phyloP scores from a whole-genome alignment of 768 basidiomycete genomes.

The Agaricus subrufescens region DNA sequence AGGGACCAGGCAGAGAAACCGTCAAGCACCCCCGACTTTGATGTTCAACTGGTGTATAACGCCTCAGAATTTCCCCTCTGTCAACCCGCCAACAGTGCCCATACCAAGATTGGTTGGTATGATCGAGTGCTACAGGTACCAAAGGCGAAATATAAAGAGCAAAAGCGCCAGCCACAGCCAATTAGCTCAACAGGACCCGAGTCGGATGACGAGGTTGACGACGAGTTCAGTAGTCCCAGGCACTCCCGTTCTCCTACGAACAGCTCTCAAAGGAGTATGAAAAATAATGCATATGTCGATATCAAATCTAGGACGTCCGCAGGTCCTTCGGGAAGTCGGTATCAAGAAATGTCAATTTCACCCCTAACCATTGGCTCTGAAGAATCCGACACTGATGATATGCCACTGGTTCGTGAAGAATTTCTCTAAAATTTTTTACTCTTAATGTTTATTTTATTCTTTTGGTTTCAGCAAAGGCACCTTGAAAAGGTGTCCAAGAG shows the following conservation, averaged over 20 bases:
- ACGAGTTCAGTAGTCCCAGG: background rate
- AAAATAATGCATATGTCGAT: slow-evolving; percentile 6
- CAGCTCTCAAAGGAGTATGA: background rate
- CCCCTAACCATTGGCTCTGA: background rate
- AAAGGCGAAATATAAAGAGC: background rate
- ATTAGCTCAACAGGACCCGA: background rate
- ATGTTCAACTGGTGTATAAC: slow-evolving; percentile 36
- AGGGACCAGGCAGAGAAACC: slow-evolving; percentile 26
- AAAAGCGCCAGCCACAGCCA: background rate
- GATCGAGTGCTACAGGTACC: slow-evolving; percentile 26
- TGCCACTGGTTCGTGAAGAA: background rate
- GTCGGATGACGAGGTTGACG: background rate
- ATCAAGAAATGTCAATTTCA: background rate
- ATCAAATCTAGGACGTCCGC: background rate
- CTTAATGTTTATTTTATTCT: too few relatives aligned
- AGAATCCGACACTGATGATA: background rate
- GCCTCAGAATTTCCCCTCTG: slow-evolving; percentile 46
- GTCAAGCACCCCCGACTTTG: slow-evolving; percentile 19
- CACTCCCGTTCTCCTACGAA: background rate
- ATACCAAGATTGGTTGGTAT: slow-evolving; percentile 57
- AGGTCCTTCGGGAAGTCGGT: background rate
- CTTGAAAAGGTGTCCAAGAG: too few relatives aligned
- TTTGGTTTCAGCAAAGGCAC: too few relatives aligned
- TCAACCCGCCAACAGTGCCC: slow-evolving; percentile 36
- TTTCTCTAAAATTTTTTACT: background rate